Conservation (phyloP, 2,329 filamentous ascomycete genomes). For the Blastomyces emzantsi region DNA sequence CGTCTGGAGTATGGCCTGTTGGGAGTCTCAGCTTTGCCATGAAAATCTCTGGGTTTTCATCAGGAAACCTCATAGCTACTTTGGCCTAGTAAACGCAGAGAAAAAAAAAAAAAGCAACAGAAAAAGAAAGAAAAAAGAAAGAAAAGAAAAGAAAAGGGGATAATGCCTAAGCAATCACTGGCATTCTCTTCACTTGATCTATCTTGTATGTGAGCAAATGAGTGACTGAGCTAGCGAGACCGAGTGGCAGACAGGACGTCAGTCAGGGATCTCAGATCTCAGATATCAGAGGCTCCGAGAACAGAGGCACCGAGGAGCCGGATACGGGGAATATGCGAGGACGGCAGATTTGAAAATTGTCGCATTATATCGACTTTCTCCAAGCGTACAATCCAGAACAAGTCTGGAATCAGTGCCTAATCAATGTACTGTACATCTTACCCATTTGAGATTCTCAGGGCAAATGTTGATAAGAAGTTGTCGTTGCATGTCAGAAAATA, state of each 20-base stretch:
- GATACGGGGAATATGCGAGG: not conserved
- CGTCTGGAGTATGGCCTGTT: not conserved
- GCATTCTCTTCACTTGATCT: not conserved
- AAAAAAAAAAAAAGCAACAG: no score
- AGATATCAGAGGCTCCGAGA: no score
- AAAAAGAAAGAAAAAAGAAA: no score
- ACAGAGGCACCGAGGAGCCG: no score
- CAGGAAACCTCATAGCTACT: not conserved
- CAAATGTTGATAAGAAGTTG: no score
- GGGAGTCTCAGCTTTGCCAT: not conserved
- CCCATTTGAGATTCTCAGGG: no score
- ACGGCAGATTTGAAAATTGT: not conserved
- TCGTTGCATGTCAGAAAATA: not conserved
- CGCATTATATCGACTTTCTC: not conserved
- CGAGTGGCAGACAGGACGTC: not conserved
- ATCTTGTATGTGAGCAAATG: not conserved
- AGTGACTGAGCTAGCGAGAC: not conserved
- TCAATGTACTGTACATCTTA: not conserved
- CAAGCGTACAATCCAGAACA: not conserved
- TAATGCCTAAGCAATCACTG: not conserved
- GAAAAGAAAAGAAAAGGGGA: not conserved
- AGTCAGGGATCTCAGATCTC: no score
- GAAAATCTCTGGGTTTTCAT: not conserved
- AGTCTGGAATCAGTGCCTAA: not conserved
- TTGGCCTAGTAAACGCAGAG: not conserved